phyloP scores from a whole-genome alignment of 2,329 filamentous ascomycete genomes.

The Cadophora gregata region DNA sequence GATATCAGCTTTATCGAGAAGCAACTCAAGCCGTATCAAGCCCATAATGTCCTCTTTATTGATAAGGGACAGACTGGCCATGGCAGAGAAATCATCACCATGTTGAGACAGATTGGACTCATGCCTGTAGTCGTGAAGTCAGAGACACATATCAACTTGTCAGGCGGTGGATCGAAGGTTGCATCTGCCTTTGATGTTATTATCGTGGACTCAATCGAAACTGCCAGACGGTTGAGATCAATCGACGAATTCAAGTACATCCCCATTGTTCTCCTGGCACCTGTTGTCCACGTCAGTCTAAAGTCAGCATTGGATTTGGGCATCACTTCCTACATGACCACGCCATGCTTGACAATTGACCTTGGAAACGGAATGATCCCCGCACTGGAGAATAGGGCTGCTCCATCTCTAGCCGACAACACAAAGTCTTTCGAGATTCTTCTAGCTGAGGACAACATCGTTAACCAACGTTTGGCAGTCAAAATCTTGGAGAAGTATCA shows the following conservation, averaged over 20 bases:
- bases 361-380: conserved; percentile 96
- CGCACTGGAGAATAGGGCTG: conserved; percentile 89
- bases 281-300: conserved; percentile 86
- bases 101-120: conserved; percentile 80
- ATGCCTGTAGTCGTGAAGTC: conserved; percentile 84
- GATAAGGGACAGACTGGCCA: conserved; percentile 85
- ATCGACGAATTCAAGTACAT: conserved; percentile 98
- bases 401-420: conserved; percentile 89
- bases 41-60: conserved; percentile 91
- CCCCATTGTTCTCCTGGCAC: conserved; percentile 89
- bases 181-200: conserved; percentile 82
- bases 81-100: conserved; percentile 75
- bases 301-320: conserved; percentile 94
- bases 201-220: conserved; percentile 91
- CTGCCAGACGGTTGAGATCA: conserved; percentile 81
- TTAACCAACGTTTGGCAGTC: conserved; percentile 94
- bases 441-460: conserved; percentile 94
- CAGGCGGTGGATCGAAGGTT: conserved; percentile 58
- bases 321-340: conserved; percentile 99
- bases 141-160: conserved; percentile 67
- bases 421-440: conserved; percentile 95
- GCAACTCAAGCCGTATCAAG: conserved; percentile 87
- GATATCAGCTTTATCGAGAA: conserved; percentile 80
- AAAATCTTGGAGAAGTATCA: conserved; percentile 98
- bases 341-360: conserved; percentile 91